These are phyloP conservation scores for Halenospora varia DNA, from an alignment of 495 filamentous ascomycete genomes.

Conservation along the genomic window DNA sequence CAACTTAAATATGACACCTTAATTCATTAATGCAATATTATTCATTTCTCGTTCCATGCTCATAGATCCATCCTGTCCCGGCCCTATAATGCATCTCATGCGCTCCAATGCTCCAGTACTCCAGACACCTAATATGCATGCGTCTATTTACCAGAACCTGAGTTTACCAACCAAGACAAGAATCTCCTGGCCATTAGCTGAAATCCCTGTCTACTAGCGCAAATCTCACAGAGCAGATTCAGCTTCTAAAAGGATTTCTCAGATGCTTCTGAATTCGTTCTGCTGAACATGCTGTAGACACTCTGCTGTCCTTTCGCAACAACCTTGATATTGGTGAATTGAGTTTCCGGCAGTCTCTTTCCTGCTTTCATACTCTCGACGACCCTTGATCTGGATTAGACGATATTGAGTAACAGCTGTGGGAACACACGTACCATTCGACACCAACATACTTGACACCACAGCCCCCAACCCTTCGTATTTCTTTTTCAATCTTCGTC, in stretches of 20 bases:
- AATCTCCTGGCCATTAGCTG: too few relatives aligned
- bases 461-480: slow-evolving; percentile 54
- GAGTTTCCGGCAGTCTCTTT: slow-evolving; percentile 68
- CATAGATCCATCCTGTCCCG: not conserved
- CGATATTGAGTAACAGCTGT: slow-evolving; percentile 2
- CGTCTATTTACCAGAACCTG: too few relatives aligned
- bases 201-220: too few relatives aligned
- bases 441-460: slow-evolving; percentile 78
- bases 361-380: slow-evolving; percentile 75
- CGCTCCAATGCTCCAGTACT: too few relatives aligned
- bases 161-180: too few relatives aligned
- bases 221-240: too few relatives aligned
- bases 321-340: slow-evolving; percentile 44
- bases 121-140: too few relatives aligned
- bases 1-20: not conserved
- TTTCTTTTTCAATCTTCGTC: slow-evolving; percentile 80
- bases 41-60: not conserved
- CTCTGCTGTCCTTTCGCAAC: slow-evolving; percentile 19
- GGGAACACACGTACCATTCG: slow-evolving; percentile 61
- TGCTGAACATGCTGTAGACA: slow-evolving; percentile 25
- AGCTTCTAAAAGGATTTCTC: too few relatives aligned
- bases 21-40: not conserved
- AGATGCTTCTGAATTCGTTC: too few relatives aligned
- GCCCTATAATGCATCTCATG: not conserved
- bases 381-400: slow-evolving; percentile 43